Evolutionary conservation across 2,329 filamentous ascomycete genomes (phyloP).

Genomic region (Fusarium bulbicola): DNA sequence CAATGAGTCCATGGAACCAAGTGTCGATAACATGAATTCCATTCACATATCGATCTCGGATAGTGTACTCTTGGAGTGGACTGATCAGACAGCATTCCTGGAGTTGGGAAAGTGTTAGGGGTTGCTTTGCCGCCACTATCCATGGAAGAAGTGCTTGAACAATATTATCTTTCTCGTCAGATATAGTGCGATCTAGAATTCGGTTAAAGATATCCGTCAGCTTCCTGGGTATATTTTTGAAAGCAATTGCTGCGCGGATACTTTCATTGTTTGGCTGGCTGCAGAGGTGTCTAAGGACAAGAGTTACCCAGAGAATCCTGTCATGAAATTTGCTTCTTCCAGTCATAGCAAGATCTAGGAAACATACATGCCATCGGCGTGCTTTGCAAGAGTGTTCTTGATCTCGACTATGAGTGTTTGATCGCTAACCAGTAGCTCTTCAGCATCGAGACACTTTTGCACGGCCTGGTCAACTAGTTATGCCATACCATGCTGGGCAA

Average conservation of each 20-base stretch:
- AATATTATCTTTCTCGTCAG: accelerated
- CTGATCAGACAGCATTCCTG: neutral
- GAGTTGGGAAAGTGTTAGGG: neutral
- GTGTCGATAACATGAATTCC: neutral
- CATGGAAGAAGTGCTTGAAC: neutral
- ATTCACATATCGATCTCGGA: neutral
- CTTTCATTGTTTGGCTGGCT: neutral
- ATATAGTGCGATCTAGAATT: accelerated
- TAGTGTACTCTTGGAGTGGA: neutral
- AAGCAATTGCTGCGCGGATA: neutral
- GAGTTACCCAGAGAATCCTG: neutral
- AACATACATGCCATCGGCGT: neutral
- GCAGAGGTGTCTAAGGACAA: neutral
- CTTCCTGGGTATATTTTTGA: accelerated
- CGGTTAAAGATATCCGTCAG: accelerated
- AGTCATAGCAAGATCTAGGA: accelerated
- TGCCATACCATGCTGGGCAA: neutral
- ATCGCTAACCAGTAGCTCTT: neutral
- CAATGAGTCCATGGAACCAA: neutral
- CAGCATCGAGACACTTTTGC: neutral
- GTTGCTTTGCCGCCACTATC: neutral
- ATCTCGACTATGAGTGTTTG: accelerated
- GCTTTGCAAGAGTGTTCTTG: accelerated
- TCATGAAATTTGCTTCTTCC: accelerated
- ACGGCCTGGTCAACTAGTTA: neutral